phyloP scores from a whole-genome alignment of 352 stramenopile species.

The Pythium oligandrum region DNA sequence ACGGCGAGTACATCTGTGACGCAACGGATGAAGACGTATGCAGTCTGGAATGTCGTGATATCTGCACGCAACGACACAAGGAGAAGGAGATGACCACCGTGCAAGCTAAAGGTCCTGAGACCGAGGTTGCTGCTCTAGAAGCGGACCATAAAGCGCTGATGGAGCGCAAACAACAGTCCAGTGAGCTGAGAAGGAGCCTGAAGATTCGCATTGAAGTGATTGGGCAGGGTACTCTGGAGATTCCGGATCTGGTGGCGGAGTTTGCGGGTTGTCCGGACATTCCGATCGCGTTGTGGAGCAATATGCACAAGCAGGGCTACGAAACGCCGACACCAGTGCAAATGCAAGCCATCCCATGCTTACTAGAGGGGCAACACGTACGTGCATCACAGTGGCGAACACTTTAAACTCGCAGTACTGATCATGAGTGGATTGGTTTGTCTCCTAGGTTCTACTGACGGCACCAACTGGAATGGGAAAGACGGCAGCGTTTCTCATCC shows the following conservation, averaged over 20 bases:
- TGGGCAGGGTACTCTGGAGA: neutral
- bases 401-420: too few relatives aligned
- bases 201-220: constrained; percentile 25
- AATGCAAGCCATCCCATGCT: constrained; percentile 66
- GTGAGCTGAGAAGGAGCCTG: constrained; percentile 5
- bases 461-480: constrained; percentile 71
- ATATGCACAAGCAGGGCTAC: constrained; percentile 31
- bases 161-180: constrained; percentile 8
- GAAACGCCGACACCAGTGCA: constrained; percentile 59
- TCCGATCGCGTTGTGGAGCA: constrained; percentile 27
- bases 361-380: constrained; percentile 37
- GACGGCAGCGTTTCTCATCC: constrained; percentile 62
- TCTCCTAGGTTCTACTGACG: constrained; percentile 40
- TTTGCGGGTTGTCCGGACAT: constrained; percentile 16
- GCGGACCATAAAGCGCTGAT: neutral
- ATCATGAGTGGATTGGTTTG: too few relatives aligned
- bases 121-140: constrained; percentile 12
- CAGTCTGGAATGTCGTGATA: constrained; percentile 68
- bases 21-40: constrained; percentile 81
- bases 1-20: constrained; percentile 79
- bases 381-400: neutral
- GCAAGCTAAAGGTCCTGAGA: constrained; percentile 5
- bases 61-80: constrained; percentile 21
- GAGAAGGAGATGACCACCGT: constrained; percentile 1
- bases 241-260: constrained; percentile 11